Evolutionary conservation across 345 rosid species (phyloP), one percentile per base, ranked within the genome.

Genomic region (Iberis pinnata): DNA sequence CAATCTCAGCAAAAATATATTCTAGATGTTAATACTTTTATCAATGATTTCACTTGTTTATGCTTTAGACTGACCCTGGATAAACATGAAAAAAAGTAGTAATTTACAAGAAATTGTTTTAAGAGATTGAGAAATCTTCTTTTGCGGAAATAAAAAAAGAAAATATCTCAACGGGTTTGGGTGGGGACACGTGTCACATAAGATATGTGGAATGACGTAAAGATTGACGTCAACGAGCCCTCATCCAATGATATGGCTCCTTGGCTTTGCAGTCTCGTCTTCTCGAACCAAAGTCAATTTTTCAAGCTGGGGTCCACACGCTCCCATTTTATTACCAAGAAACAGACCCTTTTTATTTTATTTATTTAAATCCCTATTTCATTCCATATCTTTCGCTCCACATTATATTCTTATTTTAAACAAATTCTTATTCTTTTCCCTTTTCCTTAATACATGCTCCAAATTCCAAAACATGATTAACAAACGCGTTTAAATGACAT

Each of bases 231-330:
- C 82, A 74, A 56, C 12, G 32, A 53, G 33, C 74, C 12, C 81
- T 78, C 78, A 77, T 43, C 58, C 60, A 49, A 15, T 36, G n/a
- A 26, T 33, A 37, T 33, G 70, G 61, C 69, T 75, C 64, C 83
- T 77, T 79, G 44, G 85, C 88, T 81, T 81, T 49, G 77, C 81
- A 67, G 83, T 63, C 76, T 78, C 85, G 88, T 64, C 70, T 76
- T 53, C 17, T 6, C 13, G 29, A 56, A 27, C 57, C 33, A 73
- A 76, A 76, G 83, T 76, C 83, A 80, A 80, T 44, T 60, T 64
- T 69, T 67, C 43, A 73, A 73, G 75, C 31, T 44, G n/a, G n/a
- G n/a, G n/a, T n/a, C n/a, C n/a, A 59, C 61, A 60, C 55, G 64
- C 25, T 22, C 25, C n/a, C n/a, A n/a, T n/a, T 22, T 22, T 22